phyloP scores from a whole-genome alignment of 257 asterid genomes.

The Primulina tabacum region DNA sequence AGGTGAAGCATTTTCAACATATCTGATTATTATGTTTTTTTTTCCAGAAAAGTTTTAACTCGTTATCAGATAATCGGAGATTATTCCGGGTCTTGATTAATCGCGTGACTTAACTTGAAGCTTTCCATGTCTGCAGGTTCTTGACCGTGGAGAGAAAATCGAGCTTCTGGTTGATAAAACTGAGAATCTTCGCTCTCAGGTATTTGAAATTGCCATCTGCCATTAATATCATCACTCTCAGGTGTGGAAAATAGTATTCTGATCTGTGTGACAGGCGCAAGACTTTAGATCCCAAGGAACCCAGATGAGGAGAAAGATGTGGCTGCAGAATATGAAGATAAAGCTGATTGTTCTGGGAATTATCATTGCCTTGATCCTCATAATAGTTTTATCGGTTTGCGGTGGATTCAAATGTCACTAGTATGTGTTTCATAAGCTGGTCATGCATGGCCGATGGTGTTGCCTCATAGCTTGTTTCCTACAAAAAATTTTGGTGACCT shows the following conservation, averaged over 20 bases:
- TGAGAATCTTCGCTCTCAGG: constrained; percentile 62
- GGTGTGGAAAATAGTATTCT: neutral
- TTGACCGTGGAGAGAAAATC: constrained; percentile 55
- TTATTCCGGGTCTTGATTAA: neutral
- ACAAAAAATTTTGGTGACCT: constrained; percentile 23
- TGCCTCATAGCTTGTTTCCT: constrained; percentile 30
- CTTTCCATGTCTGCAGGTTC: constrained; percentile 36
- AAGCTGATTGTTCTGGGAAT: constrained; percentile 79
- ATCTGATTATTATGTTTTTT: neutral
- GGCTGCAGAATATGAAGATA: constrained; percentile 86
- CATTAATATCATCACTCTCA: neutral
- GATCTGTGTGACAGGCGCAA: constrained; percentile 56
- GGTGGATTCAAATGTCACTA: constrained; percentile 62
- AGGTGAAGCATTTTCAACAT: constrained; percentile 25
- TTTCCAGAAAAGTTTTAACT: neutral
- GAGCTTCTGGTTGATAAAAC: constrained; percentile 54
- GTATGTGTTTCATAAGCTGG: constrained; percentile 19
- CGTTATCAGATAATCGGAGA: neutral
- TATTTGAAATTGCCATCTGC: constrained; percentile 3
- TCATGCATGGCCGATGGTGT: constrained; percentile 16
- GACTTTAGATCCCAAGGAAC: constrained; percentile 87
- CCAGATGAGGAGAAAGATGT: constrained; percentile 79
- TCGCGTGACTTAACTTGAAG: constrained; percentile 10
- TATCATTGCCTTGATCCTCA: constrained; percentile 71
- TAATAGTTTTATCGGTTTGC: constrained; percentile 67